Evolutionary conservation across 306 rosid species (phyloP), one percentile per base, ranked within the genome.

Genomic region (Trifolium subterraneum): DNA sequence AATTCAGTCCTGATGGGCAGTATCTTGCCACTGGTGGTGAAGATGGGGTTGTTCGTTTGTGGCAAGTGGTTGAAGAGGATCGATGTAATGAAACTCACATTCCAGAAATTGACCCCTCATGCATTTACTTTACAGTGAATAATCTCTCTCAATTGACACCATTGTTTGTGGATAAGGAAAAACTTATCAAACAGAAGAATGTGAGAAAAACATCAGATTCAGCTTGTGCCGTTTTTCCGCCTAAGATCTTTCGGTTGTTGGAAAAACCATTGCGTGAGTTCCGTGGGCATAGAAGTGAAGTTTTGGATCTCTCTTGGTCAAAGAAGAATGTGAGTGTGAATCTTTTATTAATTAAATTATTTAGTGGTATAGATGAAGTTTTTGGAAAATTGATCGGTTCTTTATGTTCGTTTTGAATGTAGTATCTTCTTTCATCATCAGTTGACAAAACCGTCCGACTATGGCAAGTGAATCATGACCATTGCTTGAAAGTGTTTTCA

Each of bases 281-380:
- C 76, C 86, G 59, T 16, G 99, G 99, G n/a, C 99, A 95, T 75
- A 33, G 62, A 27, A 92, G 84, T 20, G 96, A 92, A 20, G 79
- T 95, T 68, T 83, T 90, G 89, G 98, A 90, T 78, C 88, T 95
- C 70, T 95, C 97, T 14, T 95, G 99, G 99, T 95, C 99, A 54
- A 85, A 80, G 70, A 87, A 84, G 79, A 90, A 92, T 86, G 99
- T 92, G 86, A 87, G 99, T 90, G 99, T 90, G 64, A 59, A 82
- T 67, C n/a, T n/a, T 56, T 66, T 44, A 60, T 41, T 54, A 19
- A 62, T 2, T 11, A 38, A 19, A 19, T 67, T 47, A n/a, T 77
- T 72, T 78, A 20, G 44, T 68, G 64, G 73, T 25, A 10, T 79
- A 9, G 67, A 23, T 31, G 45, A 19, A 14, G 39, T 19, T 19